Percentiles rank a stretch among this genome's conserved stretches.
These are phyloP conservation scores for Dioscorea cayenensis DNA, from an alignment of 116 monocot genomes.

Conservation along the genomic window DNA sequence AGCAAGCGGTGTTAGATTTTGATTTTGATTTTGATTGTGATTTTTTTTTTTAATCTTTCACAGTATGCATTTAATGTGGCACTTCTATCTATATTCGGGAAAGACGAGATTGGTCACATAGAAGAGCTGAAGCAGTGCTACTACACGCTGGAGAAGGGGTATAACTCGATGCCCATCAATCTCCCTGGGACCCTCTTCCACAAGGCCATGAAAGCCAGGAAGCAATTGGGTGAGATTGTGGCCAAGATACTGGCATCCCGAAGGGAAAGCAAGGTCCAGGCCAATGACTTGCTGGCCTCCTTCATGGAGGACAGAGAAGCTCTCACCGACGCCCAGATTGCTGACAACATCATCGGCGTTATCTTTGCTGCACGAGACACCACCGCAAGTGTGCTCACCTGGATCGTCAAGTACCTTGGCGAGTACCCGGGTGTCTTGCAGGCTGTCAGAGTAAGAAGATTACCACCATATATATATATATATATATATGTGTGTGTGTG, in stretches of 20 bases:
- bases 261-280: constrained; percentile 10
- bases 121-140: constrained; percentile 81
- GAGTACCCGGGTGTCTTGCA: constrained; percentile 67
- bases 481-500: too few relatives aligned
- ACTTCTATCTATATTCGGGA: constrained; percentile 65
- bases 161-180: constrained; percentile 88
- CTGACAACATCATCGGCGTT: constrained; percentile 94
- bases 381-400: constrained; percentile 89
- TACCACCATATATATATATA: too few relatives aligned
- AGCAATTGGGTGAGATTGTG: constrained; percentile 42
- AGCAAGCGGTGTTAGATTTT: too few relatives aligned
- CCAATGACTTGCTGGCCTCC: constrained; percentile 53
- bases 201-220: constrained; percentile 71
- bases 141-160: constrained; percentile 78
- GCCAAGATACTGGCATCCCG: constrained; percentile 38
- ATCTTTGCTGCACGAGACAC: constrained; percentile 95
- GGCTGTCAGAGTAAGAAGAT: constrained; percentile 59
- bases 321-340: constrained; percentile 81
- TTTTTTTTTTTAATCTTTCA: neutral
- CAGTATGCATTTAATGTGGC: constrained; percentile 90
- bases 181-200: constrained; percentile 71
- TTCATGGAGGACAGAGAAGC: constrained; percentile 63
- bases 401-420: constrained; percentile 86
- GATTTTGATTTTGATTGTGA: too few relatives aligned
- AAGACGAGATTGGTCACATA: constrained; percentile 39